Evolutionary conservation across 306 rosid genomes (phyloP).

Genomic region (Prosopis cineraria): DNA sequence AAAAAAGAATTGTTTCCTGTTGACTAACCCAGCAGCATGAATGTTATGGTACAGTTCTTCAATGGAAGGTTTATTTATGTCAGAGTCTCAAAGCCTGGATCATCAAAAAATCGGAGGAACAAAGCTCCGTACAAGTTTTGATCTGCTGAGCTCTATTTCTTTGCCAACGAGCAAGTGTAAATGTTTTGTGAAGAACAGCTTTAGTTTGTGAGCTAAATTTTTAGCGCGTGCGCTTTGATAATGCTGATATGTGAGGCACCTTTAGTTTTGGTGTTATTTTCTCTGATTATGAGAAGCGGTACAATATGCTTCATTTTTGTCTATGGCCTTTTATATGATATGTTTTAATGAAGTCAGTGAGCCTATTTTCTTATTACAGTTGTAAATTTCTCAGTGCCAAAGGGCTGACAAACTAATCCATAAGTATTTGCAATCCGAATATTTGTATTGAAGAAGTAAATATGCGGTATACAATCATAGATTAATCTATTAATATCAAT

Average conservation of each 20-base stretch:
- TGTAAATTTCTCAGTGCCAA: no score
- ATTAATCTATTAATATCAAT: no score
- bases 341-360: background rate
- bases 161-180: background rate
- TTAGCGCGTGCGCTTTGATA: background rate
- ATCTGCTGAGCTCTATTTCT: constrained; percentile 9
- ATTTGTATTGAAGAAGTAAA: no score
- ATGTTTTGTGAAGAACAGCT: background rate
- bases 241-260: background rate
- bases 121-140: constrained; percentile 43
- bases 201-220: constrained; percentile 3
- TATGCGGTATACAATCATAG: no score
- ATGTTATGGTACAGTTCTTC: constrained; percentile 46
- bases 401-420: no score
- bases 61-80: constrained; percentile 57
- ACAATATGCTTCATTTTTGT: background rate
- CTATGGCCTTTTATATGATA: background rate
- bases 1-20: background rate
- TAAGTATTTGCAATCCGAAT: no score
- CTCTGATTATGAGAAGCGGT: background rate
- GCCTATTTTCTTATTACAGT: background rate
- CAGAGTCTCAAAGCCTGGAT: constrained; percentile 39
- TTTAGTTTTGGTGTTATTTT: background rate
- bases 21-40: background rate
- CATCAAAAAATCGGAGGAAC: constrained; percentile 25